A percentile compares a stretch with the other conserved stretches of the same genome.
phyloP scores from a whole-genome alignment of 345 rosid genomes.

The Ceriops tagal region DNA sequence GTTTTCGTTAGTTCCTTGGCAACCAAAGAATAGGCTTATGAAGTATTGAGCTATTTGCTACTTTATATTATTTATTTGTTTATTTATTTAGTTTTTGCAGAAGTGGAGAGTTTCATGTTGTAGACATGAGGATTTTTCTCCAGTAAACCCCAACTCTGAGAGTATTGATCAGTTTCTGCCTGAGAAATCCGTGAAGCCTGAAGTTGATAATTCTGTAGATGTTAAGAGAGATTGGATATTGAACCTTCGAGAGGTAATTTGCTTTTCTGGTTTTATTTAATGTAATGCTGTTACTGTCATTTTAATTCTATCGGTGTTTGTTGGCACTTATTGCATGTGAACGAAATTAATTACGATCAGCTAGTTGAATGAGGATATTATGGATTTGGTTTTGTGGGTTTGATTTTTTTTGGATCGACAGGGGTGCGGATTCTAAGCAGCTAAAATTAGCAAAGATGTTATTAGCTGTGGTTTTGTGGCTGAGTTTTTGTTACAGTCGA shows the following conservation, averaged over 20 bases:
- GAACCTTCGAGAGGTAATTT: slow-evolving; percentile 55
- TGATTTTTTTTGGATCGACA: no score
- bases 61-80: background rate
- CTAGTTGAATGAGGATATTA: background rate
- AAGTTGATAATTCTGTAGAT: slow-evolving; percentile 30
- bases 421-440: background rate
- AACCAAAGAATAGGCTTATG: background rate
- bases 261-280: background rate
- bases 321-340: background rate
- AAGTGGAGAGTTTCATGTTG: slow-evolving; percentile 78
- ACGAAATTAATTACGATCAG: background rate
- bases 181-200: slow-evolving; percentile 56
- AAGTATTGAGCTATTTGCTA: background rate
- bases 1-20: background rate
- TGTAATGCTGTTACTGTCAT: background rate
- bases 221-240: slow-evolving; percentile 52
- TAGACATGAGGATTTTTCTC: slow-evolving; percentile 55
- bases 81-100: slow-evolving; percentile 36
- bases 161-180: slow-evolving; percentile 42
- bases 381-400: no score
- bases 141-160: slow-evolving; percentile 48
- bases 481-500: background rate
- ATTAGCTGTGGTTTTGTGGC: background rate
- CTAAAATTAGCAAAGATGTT: background rate
- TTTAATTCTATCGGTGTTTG: background rate